Conservation (phyloP, 2,329 filamentous ascomycete species). For the Chaetomium sp. region DNA sequence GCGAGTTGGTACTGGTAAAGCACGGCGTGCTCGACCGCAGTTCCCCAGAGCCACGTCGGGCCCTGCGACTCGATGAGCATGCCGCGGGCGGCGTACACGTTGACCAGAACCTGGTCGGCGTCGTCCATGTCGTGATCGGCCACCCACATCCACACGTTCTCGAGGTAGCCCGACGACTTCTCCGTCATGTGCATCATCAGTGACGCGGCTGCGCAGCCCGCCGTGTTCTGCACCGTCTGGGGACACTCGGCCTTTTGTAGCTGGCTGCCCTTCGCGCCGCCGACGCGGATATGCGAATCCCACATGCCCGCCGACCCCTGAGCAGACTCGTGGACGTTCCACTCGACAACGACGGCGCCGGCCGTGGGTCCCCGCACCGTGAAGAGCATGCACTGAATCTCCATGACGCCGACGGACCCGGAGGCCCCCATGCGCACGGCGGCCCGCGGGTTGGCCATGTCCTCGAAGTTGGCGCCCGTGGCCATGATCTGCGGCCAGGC, state of each 20-base stretch:
- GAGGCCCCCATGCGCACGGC: background rate
- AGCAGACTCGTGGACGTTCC: background rate
- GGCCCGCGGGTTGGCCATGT: background rate
- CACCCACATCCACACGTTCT: conserved; percentile 5
- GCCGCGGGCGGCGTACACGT: background rate
- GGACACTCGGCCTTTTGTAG: background rate
- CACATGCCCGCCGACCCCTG: background rate
- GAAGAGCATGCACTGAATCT: conserved; percentile 9
- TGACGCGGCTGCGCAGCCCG: background rate
- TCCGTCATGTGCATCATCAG: background rate
- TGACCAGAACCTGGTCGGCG: background rate
- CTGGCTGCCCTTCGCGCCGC: background rate
- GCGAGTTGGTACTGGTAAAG: conserved; percentile 3
- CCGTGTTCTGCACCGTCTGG: background rate
- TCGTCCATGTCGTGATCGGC: conserved; percentile 3
- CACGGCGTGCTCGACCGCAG: background rate
- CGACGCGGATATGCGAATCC: conserved; percentile 8
- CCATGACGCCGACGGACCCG: background rate
- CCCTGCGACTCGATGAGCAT: background rate
- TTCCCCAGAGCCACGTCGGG: background rate
- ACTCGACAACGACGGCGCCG: conserved; percentile 1
- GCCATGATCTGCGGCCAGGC: conserved; percentile 5
- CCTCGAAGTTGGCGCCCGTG: background rate
- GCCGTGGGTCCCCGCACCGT: background rate
- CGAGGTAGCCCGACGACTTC: background rate